These are phyloP conservation scores for Corymbia citriodora DNA, from an alignment of 441 rosid species.

Conservation along the genomic window DNA sequence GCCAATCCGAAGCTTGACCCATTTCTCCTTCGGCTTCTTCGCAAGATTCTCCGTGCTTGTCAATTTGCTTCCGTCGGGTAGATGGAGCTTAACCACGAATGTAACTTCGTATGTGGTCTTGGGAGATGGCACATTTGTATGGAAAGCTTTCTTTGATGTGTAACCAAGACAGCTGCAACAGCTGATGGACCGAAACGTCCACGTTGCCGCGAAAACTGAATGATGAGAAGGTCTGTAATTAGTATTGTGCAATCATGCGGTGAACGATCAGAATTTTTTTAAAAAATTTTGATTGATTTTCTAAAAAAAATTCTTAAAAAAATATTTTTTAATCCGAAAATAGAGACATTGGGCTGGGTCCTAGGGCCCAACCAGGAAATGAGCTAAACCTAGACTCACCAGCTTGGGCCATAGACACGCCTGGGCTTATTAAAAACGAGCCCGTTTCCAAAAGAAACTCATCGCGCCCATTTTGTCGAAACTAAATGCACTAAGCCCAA, in stretches of 20 bases:
- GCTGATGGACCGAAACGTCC: rapidly evolving
- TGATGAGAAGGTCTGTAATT: background rate
- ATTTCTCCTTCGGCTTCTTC: background rate
- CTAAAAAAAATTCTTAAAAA: no score
- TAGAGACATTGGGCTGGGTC: no score
- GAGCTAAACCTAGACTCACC: no score
- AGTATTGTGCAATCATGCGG: background rate
- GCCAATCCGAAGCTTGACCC: background rate
- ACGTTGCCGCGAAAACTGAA: background rate
- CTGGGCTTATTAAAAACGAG: no score
- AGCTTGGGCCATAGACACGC: no score
- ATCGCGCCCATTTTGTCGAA: no score
- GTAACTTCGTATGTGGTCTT: background rate
- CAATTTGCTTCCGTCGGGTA: no score
- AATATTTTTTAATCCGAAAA: no score
- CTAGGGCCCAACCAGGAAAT: no score
- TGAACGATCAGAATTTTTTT: background rate
- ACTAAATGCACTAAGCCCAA: no score
- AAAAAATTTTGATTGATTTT: no score
- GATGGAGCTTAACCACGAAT: background rate
- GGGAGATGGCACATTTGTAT: background rate
- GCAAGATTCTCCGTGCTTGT: background rate
- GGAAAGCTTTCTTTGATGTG: background rate
- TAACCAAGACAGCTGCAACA: background rate
- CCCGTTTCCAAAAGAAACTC: no score